Percentiles rank a stretch among this genome's conserved stretches.
These are phyloP conservation scores for Lipomyces yamadae DNA, from an alignment of 805 yeast genomes.

Conservation along the genomic window DNA sequence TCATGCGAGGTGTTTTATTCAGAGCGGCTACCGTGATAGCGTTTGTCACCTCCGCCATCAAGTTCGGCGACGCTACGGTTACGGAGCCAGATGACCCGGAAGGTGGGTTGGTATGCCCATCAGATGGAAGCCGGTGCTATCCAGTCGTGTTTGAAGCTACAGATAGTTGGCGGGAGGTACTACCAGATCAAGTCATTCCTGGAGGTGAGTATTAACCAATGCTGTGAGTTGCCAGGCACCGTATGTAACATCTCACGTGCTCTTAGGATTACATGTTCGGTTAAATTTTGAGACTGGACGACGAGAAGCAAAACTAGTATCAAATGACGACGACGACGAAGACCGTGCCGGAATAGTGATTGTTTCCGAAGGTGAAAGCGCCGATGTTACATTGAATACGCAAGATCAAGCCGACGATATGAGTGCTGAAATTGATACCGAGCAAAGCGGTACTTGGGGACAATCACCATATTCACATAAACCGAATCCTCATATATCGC, in stretches of 20 bases:
- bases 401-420: not conserved
- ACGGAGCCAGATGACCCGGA: not conserved
- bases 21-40: not conserved
- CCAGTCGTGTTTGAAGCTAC: slow-evolving; percentile 60
- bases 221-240: not conserved
- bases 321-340: slow-evolving; percentile 40
- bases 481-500: slow-evolving; percentile 33
- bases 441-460: slow-evolving; percentile 16
- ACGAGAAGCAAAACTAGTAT: slow-evolving; percentile 69
- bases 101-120: not conserved
- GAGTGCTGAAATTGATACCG: slow-evolving; percentile 7
- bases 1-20: not conserved
- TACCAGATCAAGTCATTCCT: slow-evolving; percentile 77
- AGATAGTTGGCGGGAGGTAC: slow-evolving; percentile 68
- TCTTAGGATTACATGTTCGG: slow-evolving; percentile 70
- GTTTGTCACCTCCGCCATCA: not conserved
- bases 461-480: slow-evolving; percentile 30
- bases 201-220: slow-evolving; percentile 41
- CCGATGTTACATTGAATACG: not conserved
- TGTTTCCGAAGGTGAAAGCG: slow-evolving; percentile 28
- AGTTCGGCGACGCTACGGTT: too few relatives aligned
- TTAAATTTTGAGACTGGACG: slow-evolving; percentile 73
- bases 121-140: slow-evolving; percentile 28
- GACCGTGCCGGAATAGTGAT: slow-evolving; percentile 36
- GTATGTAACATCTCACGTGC: not conserved